Evolutionary conservation across 306 rosid genomes (phyloP).

Genomic region (Trichosanthes cucumerina): DNA sequence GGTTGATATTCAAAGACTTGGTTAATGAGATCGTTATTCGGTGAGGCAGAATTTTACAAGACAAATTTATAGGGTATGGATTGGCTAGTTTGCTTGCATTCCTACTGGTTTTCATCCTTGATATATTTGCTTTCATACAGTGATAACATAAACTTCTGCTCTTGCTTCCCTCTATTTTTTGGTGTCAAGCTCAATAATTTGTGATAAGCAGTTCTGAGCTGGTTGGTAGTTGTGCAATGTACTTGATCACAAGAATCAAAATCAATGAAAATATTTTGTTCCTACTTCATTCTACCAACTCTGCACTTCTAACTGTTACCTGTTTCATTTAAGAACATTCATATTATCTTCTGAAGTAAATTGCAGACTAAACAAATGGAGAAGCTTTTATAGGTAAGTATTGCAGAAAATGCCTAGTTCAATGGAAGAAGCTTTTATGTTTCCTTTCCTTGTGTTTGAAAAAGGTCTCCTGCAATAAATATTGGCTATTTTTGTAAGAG

Average conservation of each 20-base stretch:
- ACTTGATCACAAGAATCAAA: background rate
- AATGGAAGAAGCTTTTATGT: background rate
- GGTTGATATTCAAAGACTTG: slow-evolving; percentile 69
- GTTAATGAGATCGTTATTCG: slow-evolving; percentile 49
- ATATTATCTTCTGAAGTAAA: background rate
- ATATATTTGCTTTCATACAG: background rate
- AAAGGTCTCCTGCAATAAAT: background rate
- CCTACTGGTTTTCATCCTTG: background rate
- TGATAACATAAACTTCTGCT: background rate
- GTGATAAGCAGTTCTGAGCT: background rate
- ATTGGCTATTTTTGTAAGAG: background rate
- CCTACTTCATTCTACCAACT: background rate
- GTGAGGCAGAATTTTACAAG: background rate
- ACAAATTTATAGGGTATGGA: background rate
- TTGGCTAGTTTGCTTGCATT: background rate
- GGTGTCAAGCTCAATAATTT: slow-evolving; percentile 4
- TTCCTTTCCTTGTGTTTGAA: background rate
- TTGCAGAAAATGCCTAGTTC: background rate
- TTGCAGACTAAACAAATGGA: background rate
- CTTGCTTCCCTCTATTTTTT: background rate
- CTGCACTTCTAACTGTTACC: background rate
- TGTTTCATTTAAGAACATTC: background rate
- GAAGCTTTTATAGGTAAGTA: background rate
- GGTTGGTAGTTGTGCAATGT: background rate
- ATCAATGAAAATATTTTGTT: background rate